Evolutionary conservation across 805 yeast species (phyloP), one percentile per base, ranked within the genome.

Genomic region (Myxozyma vanderwaltii): DNA sequence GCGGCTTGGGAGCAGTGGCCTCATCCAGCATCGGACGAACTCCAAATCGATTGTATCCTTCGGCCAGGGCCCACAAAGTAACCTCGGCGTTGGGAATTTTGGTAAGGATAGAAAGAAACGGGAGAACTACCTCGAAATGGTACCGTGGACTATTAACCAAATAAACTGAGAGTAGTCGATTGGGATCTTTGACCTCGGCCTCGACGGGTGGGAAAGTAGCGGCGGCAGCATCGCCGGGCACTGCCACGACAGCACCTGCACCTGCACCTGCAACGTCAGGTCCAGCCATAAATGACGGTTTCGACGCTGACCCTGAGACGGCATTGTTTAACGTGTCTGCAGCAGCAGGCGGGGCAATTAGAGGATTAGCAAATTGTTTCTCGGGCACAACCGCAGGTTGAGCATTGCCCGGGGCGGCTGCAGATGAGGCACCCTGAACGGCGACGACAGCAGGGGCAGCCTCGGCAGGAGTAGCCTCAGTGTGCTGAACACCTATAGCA

Each of bases 101-200:
- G 23, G 61, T 46, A 33, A 62, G 52, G 17, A 61, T 51, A 3
- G 40, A 43, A 4, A 62, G 53, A 19, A 62, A 50, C 7, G 65
- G 65, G 12, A 59, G 51, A 5, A 60, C 58, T 33, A 61, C 65
- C 36, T 62, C 65, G 48, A 52, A 62, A 50, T 61, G 61, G 45
- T 61, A 61, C 7, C 59, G 55, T 19, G 61, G 65, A 4, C 56
- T 56, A 49, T 62, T 62, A 56, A 62, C 24, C 7, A 62, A 40
- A 51, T 35, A 60, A 21, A 62, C 51, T 2, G 40, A 29, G 15
- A 19, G 31, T 38, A 35, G 23, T 36, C 24, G 15, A 23, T 51
- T 33, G 24, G 47, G 39, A 4, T 17, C 47, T 13, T n/a, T 44
- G 19, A 29, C 7, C 2, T 5, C 53, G 35, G 51, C 26, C 6